Evolutionary conservation across 352 stramenopile species (phyloP).

Genomic region (Blastocystis hominis): DNA sequence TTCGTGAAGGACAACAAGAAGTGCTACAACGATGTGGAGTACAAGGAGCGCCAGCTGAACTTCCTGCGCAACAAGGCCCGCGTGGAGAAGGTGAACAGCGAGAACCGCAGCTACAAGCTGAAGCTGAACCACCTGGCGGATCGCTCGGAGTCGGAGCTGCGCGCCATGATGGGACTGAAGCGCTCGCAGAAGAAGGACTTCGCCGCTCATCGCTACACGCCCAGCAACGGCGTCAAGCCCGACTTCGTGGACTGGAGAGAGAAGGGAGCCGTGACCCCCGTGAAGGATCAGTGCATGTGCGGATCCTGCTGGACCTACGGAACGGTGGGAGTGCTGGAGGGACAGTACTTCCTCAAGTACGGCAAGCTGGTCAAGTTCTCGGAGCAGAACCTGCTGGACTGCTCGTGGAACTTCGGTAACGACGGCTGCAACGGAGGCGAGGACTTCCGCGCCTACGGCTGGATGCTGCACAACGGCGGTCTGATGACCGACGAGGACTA

Average conservation of each 20-base stretch:
- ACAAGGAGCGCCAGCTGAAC: conserved; percentile 67
- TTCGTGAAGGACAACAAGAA: conserved; percentile 54
- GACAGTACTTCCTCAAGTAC: conserved; percentile 54
- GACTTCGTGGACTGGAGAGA: conserved; percentile 75
- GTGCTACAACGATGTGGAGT: conserved; percentile 70
- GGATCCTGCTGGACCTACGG: conserved; percentile 80
- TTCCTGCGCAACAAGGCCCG: conserved; percentile 67
- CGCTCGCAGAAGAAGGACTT: conserved; percentile 66
- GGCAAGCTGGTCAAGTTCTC: conserved; percentile 67
- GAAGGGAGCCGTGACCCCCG: conserved; percentile 72
- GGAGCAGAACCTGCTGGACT: conserved; percentile 79
- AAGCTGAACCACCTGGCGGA: conserved; percentile 74
- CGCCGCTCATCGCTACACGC: conserved; percentile 60
- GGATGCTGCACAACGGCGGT: conserved; percentile 56
- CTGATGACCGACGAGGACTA: conserved; percentile 72
- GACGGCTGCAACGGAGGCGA: conserved; percentile 76
- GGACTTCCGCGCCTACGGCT: conserved; percentile 76
- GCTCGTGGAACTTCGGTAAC: conserved; percentile 80
- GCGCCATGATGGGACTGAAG: conserved; percentile 53
- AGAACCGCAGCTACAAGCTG: conserved; percentile 62
- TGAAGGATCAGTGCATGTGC: conserved; percentile 80
- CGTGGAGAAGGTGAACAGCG: conserved; percentile 64
- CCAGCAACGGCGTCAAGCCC: conserved; percentile 62
- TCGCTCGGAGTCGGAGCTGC: conserved; percentile 68
- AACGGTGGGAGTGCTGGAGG: conserved; percentile 62